Evolutionary conservation across 257 asterid genomes (phyloP).

Genomic region (Solanum arcanum): DNA sequence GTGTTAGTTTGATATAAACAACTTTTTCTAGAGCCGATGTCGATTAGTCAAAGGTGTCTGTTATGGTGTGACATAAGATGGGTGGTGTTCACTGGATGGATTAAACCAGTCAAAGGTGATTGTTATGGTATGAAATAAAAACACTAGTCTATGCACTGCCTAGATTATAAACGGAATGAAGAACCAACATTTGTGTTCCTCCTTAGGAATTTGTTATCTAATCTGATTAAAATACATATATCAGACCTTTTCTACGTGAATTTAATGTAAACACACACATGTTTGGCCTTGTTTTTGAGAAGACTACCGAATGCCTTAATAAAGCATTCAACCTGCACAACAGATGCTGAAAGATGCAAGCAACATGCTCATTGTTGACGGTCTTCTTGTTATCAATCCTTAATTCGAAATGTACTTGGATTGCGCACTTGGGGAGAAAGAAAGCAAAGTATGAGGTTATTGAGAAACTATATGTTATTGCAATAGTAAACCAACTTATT

Average conservation of each 20-base stretch:
- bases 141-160: background rate
- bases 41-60: background rate
- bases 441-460: background rate
- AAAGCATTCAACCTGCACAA: background rate
- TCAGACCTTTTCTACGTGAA: background rate
- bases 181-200: background rate
- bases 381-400: no score
- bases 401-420: background rate
- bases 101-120: no score
- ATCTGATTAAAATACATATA: background rate
- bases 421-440: background rate
- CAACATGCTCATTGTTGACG: background rate
- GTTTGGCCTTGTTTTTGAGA: background rate
- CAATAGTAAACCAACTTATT: background rate
- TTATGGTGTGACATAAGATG: background rate
- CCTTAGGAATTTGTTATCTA: background rate
- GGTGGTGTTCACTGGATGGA: no score
- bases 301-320: background rate
- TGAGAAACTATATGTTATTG: background rate
- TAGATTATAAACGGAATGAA: background rate
- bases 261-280: background rate
- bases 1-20: background rate
- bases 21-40: background rate
- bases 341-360: background rate
- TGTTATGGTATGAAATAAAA: background rate